phyloP scores from a whole-genome alignment of 192 early-diverging fungal genomes.

The Entophlyctis helioformis region DNA sequence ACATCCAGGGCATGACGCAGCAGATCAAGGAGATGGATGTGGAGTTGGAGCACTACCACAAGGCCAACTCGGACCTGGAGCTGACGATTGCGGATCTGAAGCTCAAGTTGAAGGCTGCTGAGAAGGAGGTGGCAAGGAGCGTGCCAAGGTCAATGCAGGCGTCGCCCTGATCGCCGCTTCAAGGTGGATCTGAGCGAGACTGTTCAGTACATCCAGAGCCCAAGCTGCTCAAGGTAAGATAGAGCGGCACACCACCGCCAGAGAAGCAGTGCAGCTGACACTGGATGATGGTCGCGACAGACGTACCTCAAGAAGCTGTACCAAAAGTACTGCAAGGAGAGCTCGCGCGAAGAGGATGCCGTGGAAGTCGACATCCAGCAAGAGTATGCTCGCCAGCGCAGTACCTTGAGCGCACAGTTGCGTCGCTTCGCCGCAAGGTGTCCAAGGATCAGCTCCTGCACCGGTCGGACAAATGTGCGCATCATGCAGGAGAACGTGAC shows the following conservation, averaged over 20 bases:
- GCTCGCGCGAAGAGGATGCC: constrained; percentile 9
- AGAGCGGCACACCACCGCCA: neutral
- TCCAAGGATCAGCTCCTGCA: constrained; percentile 40
- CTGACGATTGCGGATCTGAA: constrained; percentile 43
- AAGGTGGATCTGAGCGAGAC: constrained; percentile 44
- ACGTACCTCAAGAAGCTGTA: constrained; percentile 12
- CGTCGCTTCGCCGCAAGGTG: constrained; percentile 35
- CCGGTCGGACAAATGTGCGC: constrained; percentile 36
- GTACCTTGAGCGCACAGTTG: constrained; percentile 43
- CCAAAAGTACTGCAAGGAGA: constrained; percentile 23
- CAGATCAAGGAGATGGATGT: constrained; percentile 40
- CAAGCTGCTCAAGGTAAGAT: constrained; percentile 39
- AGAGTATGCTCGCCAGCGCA: constrained; percentile 44
- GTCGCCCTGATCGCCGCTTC: constrained; percentile 31
- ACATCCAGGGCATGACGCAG: constrained; percentile 43
- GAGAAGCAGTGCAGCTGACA: neutral
- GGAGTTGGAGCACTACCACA: constrained; percentile 46
- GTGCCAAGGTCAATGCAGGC: constrained; percentile 18
- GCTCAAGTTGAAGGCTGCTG: constrained; percentile 41
- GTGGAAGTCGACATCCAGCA: constrained; percentile 37
- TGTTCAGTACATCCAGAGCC: constrained; percentile 46
- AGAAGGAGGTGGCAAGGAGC: constrained; percentile 40
- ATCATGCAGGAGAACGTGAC: constrained; percentile 47
- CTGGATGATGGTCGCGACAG: neutral
- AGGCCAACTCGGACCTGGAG: constrained; percentile 40